phyloP scores from a whole-genome alignment of 129 eudicot species.

The Flaveria linearis region DNA sequence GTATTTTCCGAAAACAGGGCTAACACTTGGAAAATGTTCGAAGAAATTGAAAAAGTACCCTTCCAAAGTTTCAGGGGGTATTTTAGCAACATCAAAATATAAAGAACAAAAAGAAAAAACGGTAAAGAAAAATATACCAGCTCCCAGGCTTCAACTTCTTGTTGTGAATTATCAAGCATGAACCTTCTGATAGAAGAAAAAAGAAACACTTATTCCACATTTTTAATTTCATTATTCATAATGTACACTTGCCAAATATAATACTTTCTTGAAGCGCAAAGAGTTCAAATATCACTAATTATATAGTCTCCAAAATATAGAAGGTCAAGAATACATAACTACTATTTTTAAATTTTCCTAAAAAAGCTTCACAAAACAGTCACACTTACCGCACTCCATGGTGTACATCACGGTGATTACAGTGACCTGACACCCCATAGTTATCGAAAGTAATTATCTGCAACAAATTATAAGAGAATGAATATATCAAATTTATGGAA shows the following conservation, averaged over 20 bases:
- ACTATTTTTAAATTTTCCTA: background rate
- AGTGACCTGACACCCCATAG: constrained; percentile 90
- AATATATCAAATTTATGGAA: constrained; percentile 1
- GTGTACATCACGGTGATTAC: constrained; percentile 82
- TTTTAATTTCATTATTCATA: constrained; percentile 2
- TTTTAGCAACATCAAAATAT: too few relatives aligned
- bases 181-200: constrained; percentile 47
- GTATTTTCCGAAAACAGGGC: background rate
- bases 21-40: background rate
- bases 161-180: constrained; percentile 44
- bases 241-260: background rate
- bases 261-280: constrained; percentile 7
- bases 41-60: background rate
- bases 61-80: background rate
- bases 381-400: constrained; percentile 70
- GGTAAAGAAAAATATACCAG: constrained; percentile 49
- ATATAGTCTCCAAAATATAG: background rate
- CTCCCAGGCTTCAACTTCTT: constrained; percentile 76
- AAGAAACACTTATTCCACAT: background rate
- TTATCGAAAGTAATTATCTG: constrained; percentile 84
- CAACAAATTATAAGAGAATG: constrained; percentile 18
- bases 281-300: background rate
- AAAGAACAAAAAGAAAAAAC: background rate
- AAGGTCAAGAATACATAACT: background rate
- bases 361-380: background rate